phyloP scores from a whole-genome alignment of 1,284 basidiomycete species.

The Abortiporus biennis region DNA sequence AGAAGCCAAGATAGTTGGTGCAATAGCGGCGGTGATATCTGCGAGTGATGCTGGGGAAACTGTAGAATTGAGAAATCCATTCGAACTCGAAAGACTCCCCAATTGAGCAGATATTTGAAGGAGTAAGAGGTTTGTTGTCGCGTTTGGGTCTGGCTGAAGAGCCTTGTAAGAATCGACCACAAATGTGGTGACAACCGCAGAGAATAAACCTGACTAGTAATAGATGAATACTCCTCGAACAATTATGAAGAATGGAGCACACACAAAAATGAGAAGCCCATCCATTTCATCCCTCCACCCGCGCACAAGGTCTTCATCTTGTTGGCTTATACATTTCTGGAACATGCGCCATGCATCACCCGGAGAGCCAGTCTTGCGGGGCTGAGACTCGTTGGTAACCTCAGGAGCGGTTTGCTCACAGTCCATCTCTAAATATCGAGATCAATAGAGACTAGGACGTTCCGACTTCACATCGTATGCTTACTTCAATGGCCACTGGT shows the following conservation, averaged over 20 bases:
- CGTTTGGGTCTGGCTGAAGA: background rate
- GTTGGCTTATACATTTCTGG: background rate
- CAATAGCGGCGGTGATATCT: background rate
- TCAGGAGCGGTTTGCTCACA: too few species aligned
- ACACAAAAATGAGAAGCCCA: background rate
- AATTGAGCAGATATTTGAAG: background rate
- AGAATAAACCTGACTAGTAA: background rate
- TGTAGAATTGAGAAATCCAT: too few species aligned
- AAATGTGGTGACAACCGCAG: background rate
- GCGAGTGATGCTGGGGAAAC: too few species aligned
- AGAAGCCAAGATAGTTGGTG: background rate
- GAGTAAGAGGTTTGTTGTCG: background rate
- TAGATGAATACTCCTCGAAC: too few species aligned
- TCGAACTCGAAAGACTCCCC: background rate
- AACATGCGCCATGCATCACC: background rate
- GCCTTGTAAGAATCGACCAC: background rate
- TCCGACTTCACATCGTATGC: too few species aligned
- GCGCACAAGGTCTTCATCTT: background rate
- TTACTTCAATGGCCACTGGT: too few species aligned
- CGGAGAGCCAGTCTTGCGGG: too few species aligned
- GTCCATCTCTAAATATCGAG: too few species aligned
- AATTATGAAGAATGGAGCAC: too few species aligned
- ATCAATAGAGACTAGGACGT: too few species aligned
- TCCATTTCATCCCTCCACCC: background rate
- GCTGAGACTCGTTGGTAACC: too few species aligned